Percentiles rank a stretch among this genome's conserved stretches.
These are phyloP conservation scores for Somion occarium DNA, from an alignment of 1,284 basidiomycete species.

Conservation along the genomic window DNA sequence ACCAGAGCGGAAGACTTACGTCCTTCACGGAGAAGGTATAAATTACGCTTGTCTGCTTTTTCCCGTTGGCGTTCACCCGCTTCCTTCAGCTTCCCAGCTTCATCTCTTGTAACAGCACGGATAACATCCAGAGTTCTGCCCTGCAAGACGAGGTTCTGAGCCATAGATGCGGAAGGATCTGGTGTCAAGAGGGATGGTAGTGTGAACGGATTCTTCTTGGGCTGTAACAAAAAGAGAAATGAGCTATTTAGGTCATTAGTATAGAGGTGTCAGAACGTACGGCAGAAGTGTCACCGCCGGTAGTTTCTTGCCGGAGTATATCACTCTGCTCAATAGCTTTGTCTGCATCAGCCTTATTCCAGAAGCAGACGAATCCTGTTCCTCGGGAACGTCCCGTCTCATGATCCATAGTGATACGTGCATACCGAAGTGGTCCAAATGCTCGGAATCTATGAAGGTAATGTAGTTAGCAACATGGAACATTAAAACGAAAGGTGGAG, in stretches of 20 bases:
- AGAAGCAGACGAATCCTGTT: conserved; percentile 97
- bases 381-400: conserved; percentile 85
- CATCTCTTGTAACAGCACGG: conserved; percentile 86
- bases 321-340: conserved; percentile 82
- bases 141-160: conserved; percentile 83
- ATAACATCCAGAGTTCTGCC: conserved; percentile 91
- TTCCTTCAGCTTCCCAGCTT: conserved; percentile 84
- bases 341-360: conserved; percentile 90
- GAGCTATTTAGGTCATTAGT: not conserved
- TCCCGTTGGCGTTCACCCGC: conserved; percentile 80
- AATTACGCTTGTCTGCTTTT: conserved; percentile 93
- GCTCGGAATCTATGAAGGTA: conserved; percentile 64
- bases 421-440: conserved; percentile 93
- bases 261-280: conserved; percentile 20
- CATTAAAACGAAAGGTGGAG: not conserved
- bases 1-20: conserved; percentile 64
- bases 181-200: conserved; percentile 87
- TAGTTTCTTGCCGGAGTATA: conserved; percentile 61
- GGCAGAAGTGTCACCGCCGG: conserved; percentile 31
- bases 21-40: conserved; percentile 95
- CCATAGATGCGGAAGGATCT: conserved; percentile 89
- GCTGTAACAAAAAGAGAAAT: conserved; percentile 24
- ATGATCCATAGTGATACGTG: conserved; percentile 85
- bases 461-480: not conserved
- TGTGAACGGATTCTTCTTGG: conserved; percentile 79